Conservation (phyloP, 2,329 filamentous ascomycete species). For the Beauveria varroae region DNA sequence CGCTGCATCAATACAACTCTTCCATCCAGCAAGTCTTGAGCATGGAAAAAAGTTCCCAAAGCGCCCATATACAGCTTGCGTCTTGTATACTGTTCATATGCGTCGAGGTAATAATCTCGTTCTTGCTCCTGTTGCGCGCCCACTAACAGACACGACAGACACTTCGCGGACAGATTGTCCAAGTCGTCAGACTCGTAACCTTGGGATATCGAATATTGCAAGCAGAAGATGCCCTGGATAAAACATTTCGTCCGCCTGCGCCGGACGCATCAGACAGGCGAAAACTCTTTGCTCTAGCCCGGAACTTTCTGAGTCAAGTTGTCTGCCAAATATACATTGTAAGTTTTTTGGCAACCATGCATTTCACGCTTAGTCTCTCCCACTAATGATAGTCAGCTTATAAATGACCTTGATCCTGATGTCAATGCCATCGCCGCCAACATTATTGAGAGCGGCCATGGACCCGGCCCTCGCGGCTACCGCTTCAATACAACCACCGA, state of each 20-base stretch:
- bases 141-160: neutral
- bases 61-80: constrained; percentile 7
- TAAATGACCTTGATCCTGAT: constrained; percentile 2
- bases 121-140: too few relatives aligned
- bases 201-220: constrained; percentile 9
- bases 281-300: constrained; percentile 7
- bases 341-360: neutral
- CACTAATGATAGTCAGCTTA: neutral
- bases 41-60: neutral
- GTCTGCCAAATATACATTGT: constrained; percentile 10
- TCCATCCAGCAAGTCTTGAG: constrained; percentile 5
- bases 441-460: constrained; percentile 7
- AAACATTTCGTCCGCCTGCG: neutral
- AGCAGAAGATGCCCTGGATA: constrained; percentile 1
- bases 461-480: constrained; percentile 8
- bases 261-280: neutral
- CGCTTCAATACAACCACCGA: constrained; percentile 7
- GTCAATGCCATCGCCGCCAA: constrained; percentile 7
- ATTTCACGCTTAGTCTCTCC: neutral
- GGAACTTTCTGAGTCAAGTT: constrained; percentile 7
- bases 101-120: constrained; percentile 1
- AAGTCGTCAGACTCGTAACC: neutral
- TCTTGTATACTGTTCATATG: constrained; percentile 12
- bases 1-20: constrained; percentile 8
- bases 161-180: constrained; percentile 3